These are phyloP conservation scores for Rhizomucor pusillus DNA, from an alignment of 371 early-diverging fungal genomes.

Conservation along the genomic window DNA sequence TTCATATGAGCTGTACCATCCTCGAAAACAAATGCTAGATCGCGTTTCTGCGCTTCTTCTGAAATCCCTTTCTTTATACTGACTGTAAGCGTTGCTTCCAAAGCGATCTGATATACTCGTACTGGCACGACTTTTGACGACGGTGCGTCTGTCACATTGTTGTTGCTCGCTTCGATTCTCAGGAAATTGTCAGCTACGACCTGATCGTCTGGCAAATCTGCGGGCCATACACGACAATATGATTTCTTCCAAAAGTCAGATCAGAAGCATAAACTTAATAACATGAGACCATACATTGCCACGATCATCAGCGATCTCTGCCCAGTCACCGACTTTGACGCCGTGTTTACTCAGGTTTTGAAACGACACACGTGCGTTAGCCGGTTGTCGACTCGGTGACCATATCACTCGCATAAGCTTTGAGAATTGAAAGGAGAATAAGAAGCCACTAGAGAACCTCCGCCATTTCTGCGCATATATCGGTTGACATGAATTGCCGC, in stretches of 20 bases:
- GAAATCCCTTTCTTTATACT: slow-evolving; percentile 6
- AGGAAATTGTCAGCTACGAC: slow-evolving; percentile 13
- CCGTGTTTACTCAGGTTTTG: not conserved
- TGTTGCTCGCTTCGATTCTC: not conserved
- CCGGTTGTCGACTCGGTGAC: not conserved
- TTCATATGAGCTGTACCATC: slow-evolving; percentile 22
- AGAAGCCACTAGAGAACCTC: not conserved
- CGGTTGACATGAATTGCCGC: too few relatives aligned
- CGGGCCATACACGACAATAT: slow-evolving; percentile 34
- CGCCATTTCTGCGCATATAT: too few relatives aligned
- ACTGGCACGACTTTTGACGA: slow-evolving; percentile 13
- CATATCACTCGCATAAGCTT: not conserved
- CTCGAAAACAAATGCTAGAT: slow-evolving; percentile 25
- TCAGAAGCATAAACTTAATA: not conserved
- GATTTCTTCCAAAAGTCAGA: slow-evolving; percentile 11
- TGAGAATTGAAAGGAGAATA: not conserved
- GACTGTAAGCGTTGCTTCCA: slow-evolving; percentile 13
- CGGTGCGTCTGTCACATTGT: not conserved
- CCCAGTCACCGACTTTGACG: not conserved
- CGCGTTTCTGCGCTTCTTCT: slow-evolving; percentile 18
- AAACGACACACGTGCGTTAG: not conserved
- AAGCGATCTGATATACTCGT: slow-evolving; percentile 6
- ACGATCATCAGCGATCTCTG: not conserved
- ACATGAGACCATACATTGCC: not conserved
- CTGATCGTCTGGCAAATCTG: slow-evolving; percentile 14